phyloP scores from a whole-genome alignment of 2,329 filamentous ascomycete genomes.

The Epichloe elymi region DNA sequence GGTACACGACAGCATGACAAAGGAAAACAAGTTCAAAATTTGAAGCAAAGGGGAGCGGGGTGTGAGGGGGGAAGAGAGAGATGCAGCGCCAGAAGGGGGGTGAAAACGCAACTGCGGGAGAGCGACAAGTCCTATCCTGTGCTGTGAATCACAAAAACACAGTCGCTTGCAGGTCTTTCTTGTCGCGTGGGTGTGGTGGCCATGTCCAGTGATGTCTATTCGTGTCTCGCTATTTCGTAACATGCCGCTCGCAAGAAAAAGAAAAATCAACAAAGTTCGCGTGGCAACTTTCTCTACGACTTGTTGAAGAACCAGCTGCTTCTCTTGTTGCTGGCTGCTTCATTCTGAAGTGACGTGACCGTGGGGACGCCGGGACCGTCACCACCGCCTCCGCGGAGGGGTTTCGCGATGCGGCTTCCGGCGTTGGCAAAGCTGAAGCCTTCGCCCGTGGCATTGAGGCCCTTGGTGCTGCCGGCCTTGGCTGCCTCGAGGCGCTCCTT shows the following conservation, averaged over 20 bases:
- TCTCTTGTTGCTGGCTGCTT: constrained; percentile 45
- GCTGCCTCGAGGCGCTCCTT: constrained; percentile 95
- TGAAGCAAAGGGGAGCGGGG: background rate
- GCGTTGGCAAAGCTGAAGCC: constrained; percentile 59
- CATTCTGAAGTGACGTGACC: constrained; percentile 44
- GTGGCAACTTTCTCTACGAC: constrained; percentile 20
- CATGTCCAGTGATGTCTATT: constrained; percentile 7
- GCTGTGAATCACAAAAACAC: constrained; percentile 1
- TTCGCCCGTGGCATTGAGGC: constrained; percentile 53
- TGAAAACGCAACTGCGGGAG: too few relatives aligned
- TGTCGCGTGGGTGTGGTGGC: background rate
- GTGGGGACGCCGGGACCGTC: constrained; percentile 37
- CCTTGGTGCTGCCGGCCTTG: constrained; percentile 81
- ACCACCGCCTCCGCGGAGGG: constrained; percentile 47
- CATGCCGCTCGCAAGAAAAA: constrained; percentile 3
- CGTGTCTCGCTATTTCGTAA: constrained; percentile 5
- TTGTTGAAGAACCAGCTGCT: constrained; percentile 66
- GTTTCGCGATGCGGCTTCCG: constrained; percentile 57
- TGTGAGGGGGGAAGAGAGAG: constrained; percentile 9
- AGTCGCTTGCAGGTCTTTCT: background rate
- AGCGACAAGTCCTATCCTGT: background rate
- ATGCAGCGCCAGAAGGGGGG: background rate
- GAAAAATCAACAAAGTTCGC: background rate
- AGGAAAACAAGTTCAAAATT: constrained; percentile 3
- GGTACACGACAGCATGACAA: background rate